phyloP scores from a whole-genome alignment of 2,329 filamentous ascomycete species.

The Sporothrix dimorphospora region DNA sequence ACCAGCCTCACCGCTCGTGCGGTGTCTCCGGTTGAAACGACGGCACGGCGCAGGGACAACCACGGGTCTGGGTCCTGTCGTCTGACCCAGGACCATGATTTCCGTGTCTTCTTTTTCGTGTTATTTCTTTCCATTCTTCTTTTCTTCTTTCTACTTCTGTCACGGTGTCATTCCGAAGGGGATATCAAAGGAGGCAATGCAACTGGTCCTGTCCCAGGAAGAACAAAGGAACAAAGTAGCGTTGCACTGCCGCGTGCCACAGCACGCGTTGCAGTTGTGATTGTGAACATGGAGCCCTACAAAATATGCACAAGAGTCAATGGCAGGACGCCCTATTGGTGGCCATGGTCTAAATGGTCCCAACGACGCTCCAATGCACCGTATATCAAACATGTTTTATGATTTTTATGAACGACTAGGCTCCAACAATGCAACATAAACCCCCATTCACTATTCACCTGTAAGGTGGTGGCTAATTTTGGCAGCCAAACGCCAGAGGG shows the following conservation, averaged over 20 bases:
- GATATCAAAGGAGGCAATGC: neutral
- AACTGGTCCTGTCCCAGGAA: neutral
- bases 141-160: neutral
- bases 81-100: constrained; percentile 5
- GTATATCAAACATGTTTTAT: neutral
- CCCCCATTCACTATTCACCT: neutral
- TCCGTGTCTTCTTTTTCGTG: neutral
- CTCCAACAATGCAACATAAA: neutral
- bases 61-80: neutral
- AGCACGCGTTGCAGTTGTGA: neutral
- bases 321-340: neutral
- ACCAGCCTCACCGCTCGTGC: neutral
- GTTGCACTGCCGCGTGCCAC: neutral
- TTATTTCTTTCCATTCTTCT: neutral
- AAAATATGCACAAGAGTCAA: neutral
- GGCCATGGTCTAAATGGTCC: neutral
- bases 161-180: neutral
- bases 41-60: neutral
- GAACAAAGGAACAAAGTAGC: neutral
- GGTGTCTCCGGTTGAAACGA: neutral
- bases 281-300: neutral
- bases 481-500: too few species aligned
- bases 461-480: constrained; percentile 2
- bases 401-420: neutral
- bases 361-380: neutral